phyloP scores from a whole-genome alignment of 192 early-diverging fungal genomes.

The Podila epicladia region DNA sequence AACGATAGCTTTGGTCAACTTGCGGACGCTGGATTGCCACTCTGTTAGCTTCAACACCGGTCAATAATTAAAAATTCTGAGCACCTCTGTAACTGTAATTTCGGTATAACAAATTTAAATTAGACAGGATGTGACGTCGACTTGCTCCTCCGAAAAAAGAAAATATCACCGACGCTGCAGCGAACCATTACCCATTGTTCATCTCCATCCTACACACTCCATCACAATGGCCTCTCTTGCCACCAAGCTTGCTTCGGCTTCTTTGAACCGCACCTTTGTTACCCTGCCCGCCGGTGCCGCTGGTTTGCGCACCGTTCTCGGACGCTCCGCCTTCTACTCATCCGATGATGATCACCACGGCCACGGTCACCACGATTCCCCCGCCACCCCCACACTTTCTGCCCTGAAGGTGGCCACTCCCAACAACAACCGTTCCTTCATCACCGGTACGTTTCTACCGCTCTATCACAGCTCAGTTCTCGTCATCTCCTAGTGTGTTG shows the following conservation, averaged over 20 bases:
- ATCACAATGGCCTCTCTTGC: slow-evolving; percentile 60
- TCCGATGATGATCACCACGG: slow-evolving; percentile 53
- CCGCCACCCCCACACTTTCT: slow-evolving; percentile 31
- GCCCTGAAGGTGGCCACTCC: slow-evolving; percentile 22
- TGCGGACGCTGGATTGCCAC: slow-evolving; percentile 71
- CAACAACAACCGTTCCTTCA: slow-evolving; percentile 52
- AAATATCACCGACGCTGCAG: neutral
- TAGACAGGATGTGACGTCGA: neutral
- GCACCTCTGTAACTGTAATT: neutral
- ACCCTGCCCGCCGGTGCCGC: slow-evolving; percentile 56
- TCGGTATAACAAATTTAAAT: neutral
- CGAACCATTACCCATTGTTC: neutral
- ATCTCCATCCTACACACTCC: slow-evolving; percentile 2
- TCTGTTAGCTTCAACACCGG: slow-evolving; percentile 41
- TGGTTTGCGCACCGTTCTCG: slow-evolving; percentile 56
- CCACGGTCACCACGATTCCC: slow-evolving; percentile 45
- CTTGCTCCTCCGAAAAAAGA: neutral
- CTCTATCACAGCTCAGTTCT: neutral
- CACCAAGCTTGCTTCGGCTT: slow-evolving; percentile 57
- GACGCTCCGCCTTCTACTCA: slow-evolving; percentile 40
- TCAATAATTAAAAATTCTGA: neutral
- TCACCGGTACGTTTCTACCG: slow-evolving; percentile 57
- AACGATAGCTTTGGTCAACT: slow-evolving; percentile 82
- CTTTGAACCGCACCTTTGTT: slow-evolving; percentile 62
- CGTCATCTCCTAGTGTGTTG: neutral